A percentile compares a stretch with the other conserved stretches of the same genome.
phyloP scores from a whole-genome alignment of 257 asterid species.

The Capsicum pubescens region DNA sequence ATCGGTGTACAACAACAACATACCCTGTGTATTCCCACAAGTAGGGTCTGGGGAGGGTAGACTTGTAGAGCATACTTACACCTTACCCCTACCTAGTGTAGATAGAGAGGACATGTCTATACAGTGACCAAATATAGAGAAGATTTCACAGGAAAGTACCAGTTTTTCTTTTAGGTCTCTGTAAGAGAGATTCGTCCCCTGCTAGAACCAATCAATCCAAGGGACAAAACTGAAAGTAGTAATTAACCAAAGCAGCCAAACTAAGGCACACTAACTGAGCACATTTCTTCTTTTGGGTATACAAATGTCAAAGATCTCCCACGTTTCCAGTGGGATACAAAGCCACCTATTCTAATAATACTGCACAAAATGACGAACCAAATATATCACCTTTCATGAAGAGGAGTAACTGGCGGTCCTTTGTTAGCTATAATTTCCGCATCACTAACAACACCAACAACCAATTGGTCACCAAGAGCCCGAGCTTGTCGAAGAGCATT shows the following conservation, averaged over 20 bases:
- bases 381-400: conserved; percentile 67
- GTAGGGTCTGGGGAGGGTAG: too few species aligned
- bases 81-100: too few species aligned
- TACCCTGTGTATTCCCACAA: too few species aligned
- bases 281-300: background rate
- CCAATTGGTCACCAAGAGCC: conserved; percentile 93
- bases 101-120: too few species aligned
- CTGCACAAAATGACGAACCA: background rate
- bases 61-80: too few species aligned
- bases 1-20: too few species aligned
- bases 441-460: conserved; percentile 96
- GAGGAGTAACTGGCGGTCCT: conserved; percentile 98
- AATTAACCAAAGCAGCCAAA: background rate
- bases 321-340: background rate
- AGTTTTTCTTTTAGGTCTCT: too few species aligned
- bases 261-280: background rate
- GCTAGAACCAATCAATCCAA: background rate
- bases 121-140: too few species aligned
- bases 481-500: conserved; percentile 99
- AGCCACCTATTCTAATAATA: background rate
- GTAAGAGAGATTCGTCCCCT: too few species aligned
- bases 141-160: too few species aligned
- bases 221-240: background rate
- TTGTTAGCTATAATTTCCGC: conserved; percentile 83
- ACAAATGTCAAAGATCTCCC: background rate